A percentile compares a stretch with the other conserved stretches of the same genome.
These are phyloP conservation scores for Typha latifolia DNA, from an alignment of 176 grass and related monocot genomes.

Conservation along the genomic window DNA sequence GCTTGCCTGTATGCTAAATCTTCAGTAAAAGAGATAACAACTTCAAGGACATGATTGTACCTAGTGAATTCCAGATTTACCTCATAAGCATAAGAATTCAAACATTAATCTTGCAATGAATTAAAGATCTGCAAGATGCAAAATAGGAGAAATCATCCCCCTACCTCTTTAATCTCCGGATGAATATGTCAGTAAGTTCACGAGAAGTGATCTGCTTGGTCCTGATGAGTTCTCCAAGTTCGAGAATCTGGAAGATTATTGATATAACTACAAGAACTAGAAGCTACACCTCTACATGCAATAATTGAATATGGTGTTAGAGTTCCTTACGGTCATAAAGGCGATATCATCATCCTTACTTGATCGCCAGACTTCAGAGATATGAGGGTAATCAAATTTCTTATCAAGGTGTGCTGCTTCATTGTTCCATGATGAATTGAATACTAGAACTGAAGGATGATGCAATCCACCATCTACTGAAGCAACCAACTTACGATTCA, in stretches of 20 bases:
- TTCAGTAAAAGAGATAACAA: conserved; percentile 66
- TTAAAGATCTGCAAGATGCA: background rate
- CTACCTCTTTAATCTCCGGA: conserved; percentile 80
- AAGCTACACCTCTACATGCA: background rate
- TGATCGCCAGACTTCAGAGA: conserved; percentile 21
- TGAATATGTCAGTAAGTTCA: conserved; percentile 72
- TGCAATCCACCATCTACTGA: conserved; percentile 53
- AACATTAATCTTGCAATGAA: background rate
- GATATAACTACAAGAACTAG: background rate
- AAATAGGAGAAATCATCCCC: background rate
- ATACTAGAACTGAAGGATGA: conserved; percentile 76
- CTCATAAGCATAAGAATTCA: background rate
- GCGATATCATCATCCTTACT: conserved; percentile 77
- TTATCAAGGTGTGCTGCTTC: conserved; percentile 20
- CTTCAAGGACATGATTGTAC: conserved; percentile 63
- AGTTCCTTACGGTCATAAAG: conserved; percentile 57
- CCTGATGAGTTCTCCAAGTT: conserved; percentile 72
- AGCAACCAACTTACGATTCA: conserved; percentile 61
- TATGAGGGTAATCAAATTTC: conserved; percentile 45
- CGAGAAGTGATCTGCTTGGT: conserved; percentile 70
- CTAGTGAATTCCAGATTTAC: conserved; percentile 33
- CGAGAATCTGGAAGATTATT: conserved; percentile 42
- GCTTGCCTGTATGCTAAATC: conserved; percentile 73
- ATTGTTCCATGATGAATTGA: conserved; percentile 66
- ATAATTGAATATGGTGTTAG: background rate